Evolutionary conservation across 768 basidiomycete species (phyloP).

Genomic region (Tricholoma sp.): DNA sequence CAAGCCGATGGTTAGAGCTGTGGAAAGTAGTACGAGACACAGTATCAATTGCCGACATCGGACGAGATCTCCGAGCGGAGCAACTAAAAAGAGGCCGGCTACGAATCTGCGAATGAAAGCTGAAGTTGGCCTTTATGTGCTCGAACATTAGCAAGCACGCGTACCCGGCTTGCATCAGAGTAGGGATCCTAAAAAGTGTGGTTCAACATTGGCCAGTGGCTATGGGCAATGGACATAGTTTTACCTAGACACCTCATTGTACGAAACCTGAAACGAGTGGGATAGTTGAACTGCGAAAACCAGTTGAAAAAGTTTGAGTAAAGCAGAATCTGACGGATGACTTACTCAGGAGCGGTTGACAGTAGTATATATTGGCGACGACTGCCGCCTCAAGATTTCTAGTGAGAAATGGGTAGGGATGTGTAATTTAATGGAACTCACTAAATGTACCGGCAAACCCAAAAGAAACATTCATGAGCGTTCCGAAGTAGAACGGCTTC

Average conservation of each 20-base stretch:
- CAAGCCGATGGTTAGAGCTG: conserved; percentile 65
- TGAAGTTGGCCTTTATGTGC: too few relatives aligned
- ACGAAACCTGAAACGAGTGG: conserved; percentile 30
- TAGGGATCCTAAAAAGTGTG: conserved; percentile 44
- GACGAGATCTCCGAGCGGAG: conserved; percentile 81
- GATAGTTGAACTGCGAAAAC: conserved; percentile 34
- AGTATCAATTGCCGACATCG: conserved; percentile 71
- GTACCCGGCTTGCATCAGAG: conserved; percentile 65
- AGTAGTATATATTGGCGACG: conserved; percentile 79
- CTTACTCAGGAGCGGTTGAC: conserved; percentile 73
- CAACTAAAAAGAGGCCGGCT: conserved; percentile 64
- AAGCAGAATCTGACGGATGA: too few relatives aligned
- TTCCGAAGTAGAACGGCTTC: conserved; percentile 47
- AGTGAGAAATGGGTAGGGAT: not conserved
- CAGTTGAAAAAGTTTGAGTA: not conserved
- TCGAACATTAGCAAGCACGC: conserved; percentile 3
- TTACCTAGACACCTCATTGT: conserved; percentile 36
- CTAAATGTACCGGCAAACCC: conserved; percentile 58
- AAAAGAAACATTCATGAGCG: conserved; percentile 51
- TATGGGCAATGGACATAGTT: conserved; percentile 2
- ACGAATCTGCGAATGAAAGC: conserved; percentile 67
- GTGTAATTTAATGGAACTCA: conserved; percentile 17
- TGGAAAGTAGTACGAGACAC: conserved; percentile 45
- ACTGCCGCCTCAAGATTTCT: conserved; percentile 24
- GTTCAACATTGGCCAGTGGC: conserved; percentile 12